Base-by-base conservation (phyloP, 257 asterid species). In the Fraxinus pennsylvanica region DNA sequence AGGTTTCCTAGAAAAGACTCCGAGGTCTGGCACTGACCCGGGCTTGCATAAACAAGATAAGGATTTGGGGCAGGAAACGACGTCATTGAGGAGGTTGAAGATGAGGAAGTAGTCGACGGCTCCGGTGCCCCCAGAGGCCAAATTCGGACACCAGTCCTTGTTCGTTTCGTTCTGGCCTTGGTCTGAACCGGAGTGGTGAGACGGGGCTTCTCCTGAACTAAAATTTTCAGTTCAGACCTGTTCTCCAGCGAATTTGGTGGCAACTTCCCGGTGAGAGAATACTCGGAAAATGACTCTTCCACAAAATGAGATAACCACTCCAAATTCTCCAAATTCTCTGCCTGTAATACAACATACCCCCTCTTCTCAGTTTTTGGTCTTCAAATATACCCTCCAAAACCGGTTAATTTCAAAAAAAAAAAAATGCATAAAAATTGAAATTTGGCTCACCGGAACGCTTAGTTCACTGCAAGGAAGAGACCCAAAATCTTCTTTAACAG, bases 251-350 rank as follows among this genome's bases (percentile, higher is more conserved):
- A 33, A 81, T 67, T 80, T 57, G 76, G 87, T 19, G 90, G 84
- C 82, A 83, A 59, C 71, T 85, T 86, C 0, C 83, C 89, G 83
- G 89, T 82, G 59, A 90, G 81, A 0, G 96, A 85, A 87, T 86
- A 88, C 33, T 82, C 90, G 57, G 92, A 82, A 75, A 91, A 91
- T 0, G 98, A 95, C 35, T 95, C 98, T 63, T 95, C 99, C 79
- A 90, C 96, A 43, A 95, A 92, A 77, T 93, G 96, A 25, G 98
- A 95, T 15, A 93, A 33, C 98, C 98, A 94, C 80, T 92, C 98
- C 43, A 95, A 84, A 76, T 89, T 91, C 85, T 91, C 99, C 91
- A 95, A 83, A 57, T 92, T 96, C 86, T 90, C 97, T 32, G 76
- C 90, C 99, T 95, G 84, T 27, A 73, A 43, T 39, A 45, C 43